Conservation (phyloP, 768 basidiomycete genomes). For the Hortiboletus flavorubellus region DNA sequence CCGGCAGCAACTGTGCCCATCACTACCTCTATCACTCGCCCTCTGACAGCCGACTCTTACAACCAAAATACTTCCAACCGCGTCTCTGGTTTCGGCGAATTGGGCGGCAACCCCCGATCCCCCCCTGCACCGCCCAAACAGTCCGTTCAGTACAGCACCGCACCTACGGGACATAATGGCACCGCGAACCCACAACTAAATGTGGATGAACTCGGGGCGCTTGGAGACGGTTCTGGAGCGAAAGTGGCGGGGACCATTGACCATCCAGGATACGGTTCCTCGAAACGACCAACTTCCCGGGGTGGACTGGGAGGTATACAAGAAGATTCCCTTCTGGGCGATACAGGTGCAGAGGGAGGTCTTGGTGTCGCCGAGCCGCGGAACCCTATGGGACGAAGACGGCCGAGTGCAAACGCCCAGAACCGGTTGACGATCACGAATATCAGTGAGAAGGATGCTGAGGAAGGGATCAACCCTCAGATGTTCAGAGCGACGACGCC, state of each 20-base stretch:
- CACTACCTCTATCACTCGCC: constrained; percentile 21
- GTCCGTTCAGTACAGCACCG: constrained; percentile 29
- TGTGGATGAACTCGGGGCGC: constrained; percentile 21
- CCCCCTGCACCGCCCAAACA: constrained; percentile 14
- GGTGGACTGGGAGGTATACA: constrained; percentile 25
- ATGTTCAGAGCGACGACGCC: constrained; percentile 20
- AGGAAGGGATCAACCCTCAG: constrained; percentile 25
- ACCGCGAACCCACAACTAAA: constrained; percentile 10
- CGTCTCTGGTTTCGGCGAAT: constrained; percentile 9
- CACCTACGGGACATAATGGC: constrained; percentile 24
- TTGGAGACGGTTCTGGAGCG: constrained; percentile 9
- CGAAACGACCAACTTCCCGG: constrained; percentile 12
- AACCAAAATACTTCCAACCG: constrained; percentile 7
- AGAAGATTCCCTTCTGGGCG: constrained; percentile 12
- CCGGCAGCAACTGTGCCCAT: constrained; percentile 31
- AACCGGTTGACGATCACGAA: constrained; percentile 44
- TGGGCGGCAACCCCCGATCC: constrained; percentile 2
- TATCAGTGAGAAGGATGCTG: constrained; percentile 40
- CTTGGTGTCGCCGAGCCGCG: constrained; percentile 8
- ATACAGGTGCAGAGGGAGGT: constrained; percentile 2
- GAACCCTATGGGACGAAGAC: constrained; percentile 24
- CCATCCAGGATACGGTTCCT: constrained; percentile 26
- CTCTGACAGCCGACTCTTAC: constrained; percentile 21
- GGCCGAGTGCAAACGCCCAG: constrained; percentile 29
- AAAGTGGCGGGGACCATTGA: constrained; percentile 22